These are phyloP conservation scores for Pythium sp. DNA, from an alignment of 352 stramenopile genomes.

Conservation along the genomic window DNA sequence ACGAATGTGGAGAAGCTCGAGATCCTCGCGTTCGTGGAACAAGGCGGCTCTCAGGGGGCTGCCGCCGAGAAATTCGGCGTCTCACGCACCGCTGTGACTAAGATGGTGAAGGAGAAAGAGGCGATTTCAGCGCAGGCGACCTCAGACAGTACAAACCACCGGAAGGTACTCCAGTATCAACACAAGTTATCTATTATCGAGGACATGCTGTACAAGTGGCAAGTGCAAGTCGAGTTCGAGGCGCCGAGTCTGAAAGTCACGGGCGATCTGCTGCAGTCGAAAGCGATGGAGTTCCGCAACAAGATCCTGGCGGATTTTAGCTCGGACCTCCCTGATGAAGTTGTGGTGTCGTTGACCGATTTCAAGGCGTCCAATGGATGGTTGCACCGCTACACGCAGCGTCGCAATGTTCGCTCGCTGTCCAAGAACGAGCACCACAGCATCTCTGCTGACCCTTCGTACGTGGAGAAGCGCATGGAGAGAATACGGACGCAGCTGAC, in stretches of 20 bases:
- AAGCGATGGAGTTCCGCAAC: conserved; percentile 80
- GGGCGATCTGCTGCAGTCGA: conserved; percentile 70
- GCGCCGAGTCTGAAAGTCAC: conserved; percentile 67
- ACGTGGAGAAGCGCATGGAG: conserved; percentile 39
- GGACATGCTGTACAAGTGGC: conserved; percentile 86
- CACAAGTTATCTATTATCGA: conserved; percentile 85
- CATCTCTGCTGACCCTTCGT: conserved; percentile 7
- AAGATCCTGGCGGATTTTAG: conserved; percentile 76
- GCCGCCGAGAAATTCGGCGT: conserved; percentile 80
- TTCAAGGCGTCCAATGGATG: conserved; percentile 86
- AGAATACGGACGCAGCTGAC: conserved; percentile 50
- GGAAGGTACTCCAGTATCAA: conserved; percentile 82
- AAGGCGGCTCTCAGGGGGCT: conserved; percentile 70
- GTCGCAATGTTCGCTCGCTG: conserved; percentile 62
- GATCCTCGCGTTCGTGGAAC: conserved; percentile 78
- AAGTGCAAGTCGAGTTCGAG: conserved; percentile 75
- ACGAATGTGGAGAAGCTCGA: conserved; percentile 82
- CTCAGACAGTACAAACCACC: conserved; percentile 63
- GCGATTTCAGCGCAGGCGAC: conserved; percentile 70
- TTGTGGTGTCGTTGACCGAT: conserved; percentile 74
- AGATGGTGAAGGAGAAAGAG: conserved; percentile 84
- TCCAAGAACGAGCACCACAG: conserved; percentile 34
- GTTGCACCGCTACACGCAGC: conserved; percentile 76
- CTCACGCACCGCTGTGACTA: conserved; percentile 78
- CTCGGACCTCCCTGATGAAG: conserved; percentile 61